phyloP scores from a whole-genome alignment of 306 rosid species.

The Clitoria ternatea region DNA sequence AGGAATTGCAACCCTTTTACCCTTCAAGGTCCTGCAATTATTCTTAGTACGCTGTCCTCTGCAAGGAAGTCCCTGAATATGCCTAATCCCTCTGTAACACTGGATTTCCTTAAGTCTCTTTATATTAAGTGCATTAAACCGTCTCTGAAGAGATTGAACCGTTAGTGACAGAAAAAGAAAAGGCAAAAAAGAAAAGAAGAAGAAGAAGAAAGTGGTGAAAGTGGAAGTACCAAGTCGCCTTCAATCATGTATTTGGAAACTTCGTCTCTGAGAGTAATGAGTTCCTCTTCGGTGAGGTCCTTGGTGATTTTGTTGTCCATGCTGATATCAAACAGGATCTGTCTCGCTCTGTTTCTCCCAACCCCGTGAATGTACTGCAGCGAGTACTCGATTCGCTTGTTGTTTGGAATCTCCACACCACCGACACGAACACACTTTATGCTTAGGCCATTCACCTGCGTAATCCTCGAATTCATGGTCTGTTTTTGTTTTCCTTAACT shows the following conservation, averaged over 20 bases:
- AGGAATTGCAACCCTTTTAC: constrained; percentile 79
- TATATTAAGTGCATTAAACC: constrained; percentile 77
- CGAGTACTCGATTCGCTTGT: constrained; percentile 75
- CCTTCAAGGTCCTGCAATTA: constrained; percentile 92
- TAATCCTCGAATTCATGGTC: not conserved
- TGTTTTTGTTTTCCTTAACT: not conserved
- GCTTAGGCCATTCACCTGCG: constrained; percentile 40
- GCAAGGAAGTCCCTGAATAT: constrained; percentile 88
- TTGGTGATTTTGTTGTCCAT: constrained; percentile 88
- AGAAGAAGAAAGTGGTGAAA: not conserved
- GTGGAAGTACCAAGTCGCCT: constrained; percentile 72
- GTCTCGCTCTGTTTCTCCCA: constrained; percentile 64
- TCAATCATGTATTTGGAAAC: constrained; percentile 84
- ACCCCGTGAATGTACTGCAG: constrained; percentile 91
- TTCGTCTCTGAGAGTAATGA: constrained; percentile 67
- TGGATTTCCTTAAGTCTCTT: constrained; percentile 93
- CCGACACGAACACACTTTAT: constrained; percentile 82
- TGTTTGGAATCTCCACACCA: constrained; percentile 87
- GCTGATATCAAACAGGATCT: constrained; percentile 58
- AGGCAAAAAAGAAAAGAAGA: not conserved
- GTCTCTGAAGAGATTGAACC: constrained; percentile 45
- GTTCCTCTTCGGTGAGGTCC: constrained; percentile 77
- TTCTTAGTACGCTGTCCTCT: constrained; percentile 94
- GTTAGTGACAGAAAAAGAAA: not conserved
- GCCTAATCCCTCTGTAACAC: constrained; percentile 89